Evolutionary conservation across 1,284 basidiomycete genomes (phyloP).

Genomic region (Moesziomyces sp.): DNA sequence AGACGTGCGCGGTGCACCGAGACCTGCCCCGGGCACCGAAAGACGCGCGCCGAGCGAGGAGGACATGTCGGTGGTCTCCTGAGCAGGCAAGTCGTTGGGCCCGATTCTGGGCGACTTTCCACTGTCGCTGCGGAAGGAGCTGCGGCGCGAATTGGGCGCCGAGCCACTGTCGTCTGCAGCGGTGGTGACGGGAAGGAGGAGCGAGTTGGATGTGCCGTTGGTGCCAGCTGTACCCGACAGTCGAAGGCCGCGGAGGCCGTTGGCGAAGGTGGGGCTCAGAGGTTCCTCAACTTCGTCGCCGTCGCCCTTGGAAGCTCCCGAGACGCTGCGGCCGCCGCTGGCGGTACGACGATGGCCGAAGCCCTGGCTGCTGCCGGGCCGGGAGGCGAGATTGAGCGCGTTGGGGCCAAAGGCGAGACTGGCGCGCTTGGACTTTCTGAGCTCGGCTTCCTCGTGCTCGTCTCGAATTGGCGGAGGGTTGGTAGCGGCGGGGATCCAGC

Average conservation of each 20-base stretch:
- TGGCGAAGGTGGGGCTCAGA: conserved; percentile 42
- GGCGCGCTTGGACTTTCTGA: conserved; percentile 52
- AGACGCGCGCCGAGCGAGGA: conserved; percentile 24
- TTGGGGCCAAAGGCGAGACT: conserved; percentile 59
- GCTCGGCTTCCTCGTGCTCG: conserved; percentile 51
- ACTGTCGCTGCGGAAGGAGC: conserved; percentile 43
- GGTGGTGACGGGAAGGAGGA: conserved; percentile 19
- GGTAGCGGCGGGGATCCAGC: conserved; percentile 42
- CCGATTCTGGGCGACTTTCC: conserved; percentile 28
- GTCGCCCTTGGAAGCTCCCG: conserved; percentile 34
- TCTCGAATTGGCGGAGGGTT: conserved; percentile 24
- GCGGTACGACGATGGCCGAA: conserved; percentile 41
- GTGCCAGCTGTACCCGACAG: conserved; percentile 36
- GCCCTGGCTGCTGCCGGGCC: conserved; percentile 16
- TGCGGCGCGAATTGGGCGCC: conserved; percentile 45
- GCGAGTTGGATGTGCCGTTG: conserved; percentile 22
- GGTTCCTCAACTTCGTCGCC: conserved; percentile 38
- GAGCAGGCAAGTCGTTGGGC: conserved; percentile 9
- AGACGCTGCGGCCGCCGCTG: conserved; percentile 45
- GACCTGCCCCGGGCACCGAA: conserved; percentile 16
- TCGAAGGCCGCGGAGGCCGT: conserved; percentile 40
- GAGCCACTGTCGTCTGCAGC: conserved; percentile 19
- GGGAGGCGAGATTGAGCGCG: conserved; percentile 24
- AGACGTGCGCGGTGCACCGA: conserved; percentile 12
- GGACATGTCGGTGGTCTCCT: conserved; percentile 12